These are phyloP conservation scores for Gardenia jasminoides DNA, from an alignment of 257 asterid species.

Conservation along the genomic window DNA sequence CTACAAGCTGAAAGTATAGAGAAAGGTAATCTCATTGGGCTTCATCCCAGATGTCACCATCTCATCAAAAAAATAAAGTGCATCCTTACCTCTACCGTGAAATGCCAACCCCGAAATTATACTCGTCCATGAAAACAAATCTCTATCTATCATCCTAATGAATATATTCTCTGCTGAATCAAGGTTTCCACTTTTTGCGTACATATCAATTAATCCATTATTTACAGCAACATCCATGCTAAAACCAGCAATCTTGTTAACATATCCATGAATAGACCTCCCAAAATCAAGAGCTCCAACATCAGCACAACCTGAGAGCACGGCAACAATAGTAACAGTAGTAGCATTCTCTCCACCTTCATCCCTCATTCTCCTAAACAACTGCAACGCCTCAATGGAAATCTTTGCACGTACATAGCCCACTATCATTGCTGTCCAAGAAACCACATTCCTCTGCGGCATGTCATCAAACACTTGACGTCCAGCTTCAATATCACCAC, in stretches of 20 bases:
- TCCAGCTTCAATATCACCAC: conserved; percentile 51
- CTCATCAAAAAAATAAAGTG: conserved; percentile 50
- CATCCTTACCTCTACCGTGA: conserved; percentile 59
- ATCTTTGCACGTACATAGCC: conserved; percentile 59
- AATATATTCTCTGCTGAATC: conserved; percentile 54
- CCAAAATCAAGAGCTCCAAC: conserved; percentile 75
- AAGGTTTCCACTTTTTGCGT: conserved; percentile 65
- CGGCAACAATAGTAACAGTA: conserved; percentile 57
- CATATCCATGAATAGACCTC: conserved; percentile 55
- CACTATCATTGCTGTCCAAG: conserved; percentile 86
- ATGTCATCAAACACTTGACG: conserved; percentile 55
- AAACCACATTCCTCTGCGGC: conserved; percentile 61
- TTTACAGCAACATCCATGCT: conserved; percentile 45
- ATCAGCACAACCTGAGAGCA: conserved; percentile 88
- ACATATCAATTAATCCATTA: conserved; percentile 78
- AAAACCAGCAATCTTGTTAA: conserved; percentile 49
- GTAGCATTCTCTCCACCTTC: conserved; percentile 54
- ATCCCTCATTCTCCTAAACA: conserved; percentile 51
- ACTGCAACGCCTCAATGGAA: conserved; percentile 51
- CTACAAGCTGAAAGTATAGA: conserved; percentile 73
- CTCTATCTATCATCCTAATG: conserved; percentile 44
- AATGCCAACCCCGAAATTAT: conserved; percentile 71
- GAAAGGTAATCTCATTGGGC: conserved; percentile 66
- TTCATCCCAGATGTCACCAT: conserved; percentile 56
- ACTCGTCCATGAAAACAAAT: conserved; percentile 70